Percentiles rank a stretch among this genome's conserved stretches.
Conservation (phyloP, 2,329 filamentous ascomycete genomes). For the Seiridium unicorne region DNA sequence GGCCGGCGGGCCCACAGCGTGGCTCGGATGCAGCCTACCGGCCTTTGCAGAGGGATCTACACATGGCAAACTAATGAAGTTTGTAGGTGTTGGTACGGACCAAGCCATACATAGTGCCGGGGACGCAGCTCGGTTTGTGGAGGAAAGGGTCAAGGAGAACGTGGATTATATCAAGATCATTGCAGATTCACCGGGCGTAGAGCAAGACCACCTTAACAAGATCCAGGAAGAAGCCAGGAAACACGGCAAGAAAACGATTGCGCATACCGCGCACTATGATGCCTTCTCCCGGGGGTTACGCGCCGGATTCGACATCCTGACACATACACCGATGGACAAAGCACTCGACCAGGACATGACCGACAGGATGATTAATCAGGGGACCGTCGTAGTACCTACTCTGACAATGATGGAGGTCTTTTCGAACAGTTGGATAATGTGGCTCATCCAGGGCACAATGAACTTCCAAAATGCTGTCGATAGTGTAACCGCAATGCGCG, state of each 20-base stretch:
- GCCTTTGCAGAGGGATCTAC: slow-evolving; percentile 16
- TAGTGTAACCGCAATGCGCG: slow-evolving; percentile 22
- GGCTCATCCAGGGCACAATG: slow-evolving; percentile 12
- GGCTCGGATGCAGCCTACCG: slow-evolving; percentile 15
- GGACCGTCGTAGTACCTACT: slow-evolving; percentile 25
- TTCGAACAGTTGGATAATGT: slow-evolving; percentile 17
- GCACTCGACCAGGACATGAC: slow-evolving; percentile 18
- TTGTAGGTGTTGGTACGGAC: slow-evolving; percentile 9
- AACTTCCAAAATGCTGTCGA: slow-evolving; percentile 21
- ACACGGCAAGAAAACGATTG: slow-evolving; percentile 22
- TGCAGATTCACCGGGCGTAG: slow-evolving; percentile 19
- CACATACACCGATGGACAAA: slow-evolving; percentile 25
- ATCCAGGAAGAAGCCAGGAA: slow-evolving; percentile 19
- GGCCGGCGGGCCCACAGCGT: slow-evolving; percentile 14
- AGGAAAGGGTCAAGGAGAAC: slow-evolving; percentile 14
- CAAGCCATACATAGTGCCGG: slow-evolving; percentile 13
- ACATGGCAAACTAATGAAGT: slow-evolving; percentile 14
- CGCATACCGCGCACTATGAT: slow-evolving; percentile 21
- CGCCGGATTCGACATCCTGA: slow-evolving; percentile 26
- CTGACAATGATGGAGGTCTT: slow-evolving; percentile 21
- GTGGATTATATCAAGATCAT: slow-evolving; percentile 28
- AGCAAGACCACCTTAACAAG: slow-evolving; percentile 18
- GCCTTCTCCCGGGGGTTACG: slow-evolving; percentile 22
- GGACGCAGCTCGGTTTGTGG: slow-evolving; percentile 16
- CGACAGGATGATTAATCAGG: slow-evolving; percentile 13